These are phyloP conservation scores for Candida argentea DNA, from an alignment of 805 yeast genomes.

Conservation along the genomic window DNA sequence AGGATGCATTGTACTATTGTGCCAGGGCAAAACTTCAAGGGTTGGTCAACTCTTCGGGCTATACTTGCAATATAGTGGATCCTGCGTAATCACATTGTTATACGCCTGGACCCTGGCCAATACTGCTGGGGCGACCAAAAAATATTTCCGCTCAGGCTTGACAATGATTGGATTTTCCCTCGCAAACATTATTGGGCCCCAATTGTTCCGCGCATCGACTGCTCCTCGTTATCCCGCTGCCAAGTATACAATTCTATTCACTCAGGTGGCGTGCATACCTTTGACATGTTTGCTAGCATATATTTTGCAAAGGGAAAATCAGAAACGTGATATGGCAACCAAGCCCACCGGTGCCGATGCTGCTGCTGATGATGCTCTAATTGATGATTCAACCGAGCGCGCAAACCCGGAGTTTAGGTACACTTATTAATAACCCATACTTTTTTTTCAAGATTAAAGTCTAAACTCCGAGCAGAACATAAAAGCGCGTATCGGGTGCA, in stretches of 20 bases:
- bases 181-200: constrained; percentile 61
- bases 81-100: constrained; percentile 46
- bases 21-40: constrained; percentile 14
- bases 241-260: constrained; percentile 43
- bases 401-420: constrained; percentile 52
- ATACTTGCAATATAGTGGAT: constrained; percentile 44
- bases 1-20: constrained; percentile 34
- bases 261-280: constrained; percentile 38
- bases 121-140: constrained; percentile 70
- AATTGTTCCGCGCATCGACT: constrained; percentile 45
- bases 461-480: no score
- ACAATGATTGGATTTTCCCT: constrained; percentile 56
- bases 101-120: constrained; percentile 57
- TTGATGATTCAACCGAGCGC: no score
- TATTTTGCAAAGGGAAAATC: constrained; percentile 40
- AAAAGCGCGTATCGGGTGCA: no score
- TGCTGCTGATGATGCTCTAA: no score
- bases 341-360: constrained; percentile 7
- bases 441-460: background rate
- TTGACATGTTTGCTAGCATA: constrained; percentile 32
- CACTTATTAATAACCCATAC: constrained; percentile 25
- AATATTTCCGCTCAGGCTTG: constrained; percentile 47
- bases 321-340: constrained; percentile 32
- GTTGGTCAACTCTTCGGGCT: constrained; percentile 41
- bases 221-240: constrained; percentile 52